Evolutionary conservation across 1,284 basidiomycete species (phyloP), one percentile per base, ranked within the genome.

Genomic region (Agroathelia rolfsii): DNA sequence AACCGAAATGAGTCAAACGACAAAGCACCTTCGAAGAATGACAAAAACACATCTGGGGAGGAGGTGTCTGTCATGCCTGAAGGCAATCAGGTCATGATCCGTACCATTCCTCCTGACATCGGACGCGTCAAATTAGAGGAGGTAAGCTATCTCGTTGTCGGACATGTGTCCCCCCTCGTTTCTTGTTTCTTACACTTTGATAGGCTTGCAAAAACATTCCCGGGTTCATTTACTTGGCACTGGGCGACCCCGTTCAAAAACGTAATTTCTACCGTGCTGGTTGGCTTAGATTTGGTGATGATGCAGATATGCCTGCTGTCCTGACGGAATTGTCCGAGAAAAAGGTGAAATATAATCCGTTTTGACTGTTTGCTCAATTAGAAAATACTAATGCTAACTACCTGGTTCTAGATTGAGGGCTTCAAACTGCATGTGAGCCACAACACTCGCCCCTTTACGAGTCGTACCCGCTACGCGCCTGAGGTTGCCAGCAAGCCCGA

Each of bases 391-490:
- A 33, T 32, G 30, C 30, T 18, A 17, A 18, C 35, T 25, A 15
- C 25, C 12, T 31, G 5, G 31, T 36, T 36, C 13, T 43, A 94
- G 90, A 85, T 95, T 49, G 88, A 92, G 54, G 83, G 81, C 34
- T 93, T 94, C 63, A 92, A 88, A 45, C 63, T 94, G 33, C 88
- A 94, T 54, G 82, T 94, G 47, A 77, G 75, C 13, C 80, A 88
- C 52, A 88, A 81, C 48, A 69, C 72, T 19, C 77, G 78, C 35
- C 78, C 88, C 10, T 84, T 88, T 53, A 69, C 76, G 33, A 81
- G 80, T 42, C 71, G 79, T 40, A 62, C 86, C 37, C 78, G 87
- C 25, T 75, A 75, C 42, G 73, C 89, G 3, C 88, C 90, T 12
- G 77, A 88, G 44, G 70, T 83, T 15, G 77, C 85, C 11, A 85